These are phyloP conservation scores for Saccharomyces paradoxus DNA, from an alignment of 805 yeast genomes.

Conservation along the genomic window DNA sequence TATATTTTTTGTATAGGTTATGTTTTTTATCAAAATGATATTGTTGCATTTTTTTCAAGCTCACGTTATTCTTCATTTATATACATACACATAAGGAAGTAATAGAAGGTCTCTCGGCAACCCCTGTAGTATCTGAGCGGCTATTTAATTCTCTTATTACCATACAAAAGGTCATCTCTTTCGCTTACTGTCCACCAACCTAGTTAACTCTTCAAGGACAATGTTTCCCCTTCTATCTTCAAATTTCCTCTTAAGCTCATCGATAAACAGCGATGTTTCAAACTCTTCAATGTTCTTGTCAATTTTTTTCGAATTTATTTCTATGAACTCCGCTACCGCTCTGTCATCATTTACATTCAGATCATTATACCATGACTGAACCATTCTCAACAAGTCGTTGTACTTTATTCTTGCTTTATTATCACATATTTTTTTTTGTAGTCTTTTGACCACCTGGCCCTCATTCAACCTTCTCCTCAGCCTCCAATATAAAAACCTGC, in stretches of 20 bases:
- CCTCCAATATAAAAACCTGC: constrained; percentile 97
- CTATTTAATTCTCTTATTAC: neutral
- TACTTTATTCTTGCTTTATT: constrained; percentile 29
- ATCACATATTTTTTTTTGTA: constrained; percentile 45
- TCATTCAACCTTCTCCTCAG: constrained; percentile 88
- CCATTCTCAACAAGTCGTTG: neutral
- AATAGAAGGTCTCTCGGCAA: neutral
- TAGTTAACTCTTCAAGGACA: neutral
- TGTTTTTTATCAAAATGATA: neutral
- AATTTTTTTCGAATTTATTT: neutral
- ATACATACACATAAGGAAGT: neutral
- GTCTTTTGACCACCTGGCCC: constrained; percentile 68
- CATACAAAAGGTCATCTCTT: neutral
- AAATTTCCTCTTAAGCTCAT: constrained; percentile 3
- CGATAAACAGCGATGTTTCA: constrained; percentile 1
- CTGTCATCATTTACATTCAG: neutral
- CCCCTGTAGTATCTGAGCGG: neutral
- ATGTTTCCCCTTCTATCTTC: neutral
- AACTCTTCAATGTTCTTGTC: neutral
- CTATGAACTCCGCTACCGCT: neutral
- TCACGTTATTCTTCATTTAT: neutral
- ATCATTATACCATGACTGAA: neutral
- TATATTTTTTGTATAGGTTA: neutral
- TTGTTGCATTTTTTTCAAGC: neutral
- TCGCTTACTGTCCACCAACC: neutral